Base-by-base conservation (phyloP, 805 yeast species). In the Nakazawaea molendinolei region DNA sequence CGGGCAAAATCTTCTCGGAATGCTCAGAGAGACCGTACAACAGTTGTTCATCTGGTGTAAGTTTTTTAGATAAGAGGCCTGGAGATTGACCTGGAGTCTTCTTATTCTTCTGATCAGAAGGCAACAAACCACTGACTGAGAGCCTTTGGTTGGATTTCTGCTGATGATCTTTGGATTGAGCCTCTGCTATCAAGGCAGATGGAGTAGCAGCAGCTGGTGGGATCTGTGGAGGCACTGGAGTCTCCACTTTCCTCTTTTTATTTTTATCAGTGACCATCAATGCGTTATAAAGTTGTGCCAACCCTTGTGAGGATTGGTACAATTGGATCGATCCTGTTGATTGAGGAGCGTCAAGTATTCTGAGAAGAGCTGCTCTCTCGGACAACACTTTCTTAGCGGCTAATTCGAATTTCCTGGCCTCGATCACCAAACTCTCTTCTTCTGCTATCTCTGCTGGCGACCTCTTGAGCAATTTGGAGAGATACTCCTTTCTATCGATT, bases 381-480 rank as follows among this genome's bases (percentile, higher is more conserved):
- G 69, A 62, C 36, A 87, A 68, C 67, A 90, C 83, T 55, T 85
- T 83, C 62, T 86, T 89, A 0, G 97, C 95, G 2, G 95, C 85
- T 39, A 86, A 73, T 52, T 92, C 97, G 44, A 92, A 85, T 45
- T 90, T 79, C 33, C 95, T 74, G 3, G 97, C 94, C 54, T 92
- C 98, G 21, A 90, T 79, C 8, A 92, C 85, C 33, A 92, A 65
- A 0, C 95, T 86, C 55, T 92, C 97, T 53, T 92, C 99, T 61
- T 92, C 98, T 0, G 97, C 97, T 30, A 92, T 85, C 54, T 92
- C 98, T 0, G 97, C 95, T 1, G 98, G 97, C 3, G 90, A 77
- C 46, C 99, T 66, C 24, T 77, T 76, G 28, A 90, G 65, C 25
- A 92, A 62, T 42, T 85, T 74, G 47, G 79, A 79, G 31, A 92